Percentiles rank a stretch among this genome's conserved stretches.
Conservation (phyloP, 129 eudicot genomes). For the Smallanthus sonchifolius region DNA sequence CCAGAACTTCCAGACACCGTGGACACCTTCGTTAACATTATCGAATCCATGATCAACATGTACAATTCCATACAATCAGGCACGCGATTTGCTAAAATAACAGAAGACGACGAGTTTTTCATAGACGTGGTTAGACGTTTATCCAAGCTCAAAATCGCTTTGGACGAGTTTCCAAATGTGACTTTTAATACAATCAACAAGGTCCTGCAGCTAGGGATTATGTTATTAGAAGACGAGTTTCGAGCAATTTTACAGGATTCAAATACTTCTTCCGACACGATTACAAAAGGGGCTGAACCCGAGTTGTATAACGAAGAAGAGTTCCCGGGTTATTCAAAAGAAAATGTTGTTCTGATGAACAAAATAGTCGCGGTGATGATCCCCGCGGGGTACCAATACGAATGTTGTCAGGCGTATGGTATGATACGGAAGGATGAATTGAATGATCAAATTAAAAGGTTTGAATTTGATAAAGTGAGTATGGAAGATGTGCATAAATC, state of each 20-base stretch:
- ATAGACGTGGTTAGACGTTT: conserved; percentile 36
- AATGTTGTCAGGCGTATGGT: conserved; percentile 59
- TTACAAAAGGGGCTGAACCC: background rate
- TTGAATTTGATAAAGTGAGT: conserved; percentile 48
- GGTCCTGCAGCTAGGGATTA: conserved; percentile 55
- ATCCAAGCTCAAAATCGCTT: conserved; percentile 35
- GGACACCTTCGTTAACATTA: conserved; percentile 34
- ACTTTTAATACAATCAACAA: conserved; percentile 31
- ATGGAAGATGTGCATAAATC: conserved; percentile 61
- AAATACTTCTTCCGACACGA: conserved; percentile 3
- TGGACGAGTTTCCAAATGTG: conserved; percentile 38
- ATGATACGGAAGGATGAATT: conserved; percentile 43
- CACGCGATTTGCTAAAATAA: conserved; percentile 28
- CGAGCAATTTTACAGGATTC: conserved; percentile 46
- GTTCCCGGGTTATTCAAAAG: conserved; percentile 36
- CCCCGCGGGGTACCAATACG: conserved; percentile 53
- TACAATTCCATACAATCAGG: conserved; percentile 24
- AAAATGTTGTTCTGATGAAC: conserved; percentile 35
- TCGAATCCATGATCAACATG: conserved; percentile 41
- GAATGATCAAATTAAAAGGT: conserved; percentile 32
- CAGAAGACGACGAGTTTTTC: conserved; percentile 45
- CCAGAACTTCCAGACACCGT: conserved; percentile 43
- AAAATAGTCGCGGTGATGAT: conserved; percentile 49
- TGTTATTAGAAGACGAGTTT: conserved; percentile 63
- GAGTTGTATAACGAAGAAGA: conserved; percentile 8